Percentiles rank a stretch among this genome's conserved stretches.
Conservation (phyloP, 148 eudicot species). For the Rhododendron mucronatum region DNA sequence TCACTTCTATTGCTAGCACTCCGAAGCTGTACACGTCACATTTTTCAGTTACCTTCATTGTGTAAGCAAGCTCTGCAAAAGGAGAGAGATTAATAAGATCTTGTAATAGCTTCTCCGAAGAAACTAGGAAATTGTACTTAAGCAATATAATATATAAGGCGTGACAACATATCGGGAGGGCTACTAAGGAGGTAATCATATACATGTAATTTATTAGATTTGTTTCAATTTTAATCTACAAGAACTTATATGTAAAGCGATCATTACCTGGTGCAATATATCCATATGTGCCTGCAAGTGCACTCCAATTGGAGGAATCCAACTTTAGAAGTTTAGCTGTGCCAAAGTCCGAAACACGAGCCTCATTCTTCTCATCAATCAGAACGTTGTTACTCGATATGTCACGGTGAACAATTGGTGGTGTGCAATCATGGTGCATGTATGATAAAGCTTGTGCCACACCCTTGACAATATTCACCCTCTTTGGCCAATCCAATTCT, state of each 20-base stretch:
- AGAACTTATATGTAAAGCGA: neutral
- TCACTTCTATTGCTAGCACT: too few relatives aligned
- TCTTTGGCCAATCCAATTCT: constrained; percentile 1
- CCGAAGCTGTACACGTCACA: too few relatives aligned
- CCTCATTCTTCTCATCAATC: neutral
- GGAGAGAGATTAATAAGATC: too few relatives aligned
- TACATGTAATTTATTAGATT: neutral
- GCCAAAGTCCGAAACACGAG: constrained; percentile 2
- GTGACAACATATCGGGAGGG: neutral
- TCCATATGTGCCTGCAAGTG: neutral
- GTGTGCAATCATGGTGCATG: constrained; percentile 16
- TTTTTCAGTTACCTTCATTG: too few relatives aligned
- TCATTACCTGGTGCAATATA: neutral
- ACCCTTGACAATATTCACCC: constrained; percentile 7
- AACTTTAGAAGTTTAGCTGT: neutral
- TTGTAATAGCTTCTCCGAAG: too few relatives aligned
- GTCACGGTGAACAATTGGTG: constrained; percentile 6
- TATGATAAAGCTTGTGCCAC: constrained; percentile 10
- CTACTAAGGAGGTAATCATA: neutral
- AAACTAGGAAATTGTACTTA: too few relatives aligned
- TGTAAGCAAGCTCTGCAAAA: too few relatives aligned
- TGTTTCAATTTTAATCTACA: neutral
- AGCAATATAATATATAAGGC: too few relatives aligned
- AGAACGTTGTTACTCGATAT: neutral
- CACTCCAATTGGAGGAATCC: constrained; percentile 1